Evolutionary conservation across 2,329 filamentous ascomycete genomes (phyloP), one percentile per base, ranked within the genome.

Genomic region (Aspergillus aculeatus): DNA sequence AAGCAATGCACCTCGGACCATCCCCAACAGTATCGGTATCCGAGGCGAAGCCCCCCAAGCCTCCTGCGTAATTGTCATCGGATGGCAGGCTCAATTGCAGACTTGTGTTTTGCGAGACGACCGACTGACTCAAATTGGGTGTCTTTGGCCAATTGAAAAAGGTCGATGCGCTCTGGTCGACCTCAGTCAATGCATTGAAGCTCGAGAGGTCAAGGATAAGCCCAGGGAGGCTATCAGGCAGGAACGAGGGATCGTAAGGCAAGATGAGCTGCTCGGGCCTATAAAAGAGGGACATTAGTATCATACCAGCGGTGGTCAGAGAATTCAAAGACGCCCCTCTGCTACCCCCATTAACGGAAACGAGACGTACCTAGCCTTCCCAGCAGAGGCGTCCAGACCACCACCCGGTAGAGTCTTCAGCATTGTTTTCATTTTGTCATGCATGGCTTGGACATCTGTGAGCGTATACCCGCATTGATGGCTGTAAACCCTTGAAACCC

Each of bases 391-490:
- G 73, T 96, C 91, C 26, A 92, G 80, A 21, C 84, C 86, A 58
- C 84, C 83, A 19, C 81, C 79, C 41, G 81, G 78, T 55, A 88
- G 73, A 7, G 83, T 77, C 54, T 82, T 85, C 63, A 90, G 80
- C 71, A 92, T 85, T 2, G 85, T 79, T 64, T 84, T 83, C 83
- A 98, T 91, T 65, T 86, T 86, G 61, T 87, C 84, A 66, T 91
- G 88, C 41, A 90, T 87, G 66, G 85, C 87, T 74, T 93, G 88
- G 2, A 88, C 87, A 70, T 98, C 95, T 3, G 84, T 83, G 50
- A 97, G 86, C 24, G 96, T 86, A 73, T 96, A 99, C 41, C 84
- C 83, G 68, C 90, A 96, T 76, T 99, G 93, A 72, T 96, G 90
- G 26, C 86, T 83, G 73, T 92, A 96, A 19, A 98, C 92, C 52